Evolutionary conservation across 768 basidiomycete species (phyloP).

Genomic region (Kwoniella botswanensis): DNA sequence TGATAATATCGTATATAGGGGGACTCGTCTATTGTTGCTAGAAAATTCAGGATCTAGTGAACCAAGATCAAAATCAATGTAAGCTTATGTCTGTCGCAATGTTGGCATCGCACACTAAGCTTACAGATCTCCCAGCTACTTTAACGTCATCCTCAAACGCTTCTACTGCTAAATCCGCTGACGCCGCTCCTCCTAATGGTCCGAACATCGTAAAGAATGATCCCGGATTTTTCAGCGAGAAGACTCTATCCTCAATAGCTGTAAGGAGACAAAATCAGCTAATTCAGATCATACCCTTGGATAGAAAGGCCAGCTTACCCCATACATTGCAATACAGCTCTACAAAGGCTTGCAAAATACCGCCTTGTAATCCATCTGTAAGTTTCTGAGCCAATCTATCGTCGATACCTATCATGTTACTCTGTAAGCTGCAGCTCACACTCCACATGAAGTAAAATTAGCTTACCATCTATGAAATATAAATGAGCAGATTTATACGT

Average conservation of each 20-base stretch:
- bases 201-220: slow-evolving; percentile 89
- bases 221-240: slow-evolving; percentile 76
- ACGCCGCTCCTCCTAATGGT: slow-evolving; percentile 73
- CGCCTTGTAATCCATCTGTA: slow-evolving; percentile 75
- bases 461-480: slow-evolving; percentile 88
- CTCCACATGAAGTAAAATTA: background rate
- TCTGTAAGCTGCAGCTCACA: background rate
- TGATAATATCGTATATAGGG: slow-evolving; percentile 92
- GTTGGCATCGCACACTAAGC: slow-evolving; percentile 8
- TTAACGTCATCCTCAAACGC: slow-evolving; percentile 86
- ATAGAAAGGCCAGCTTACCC: slow-evolving; percentile 65
- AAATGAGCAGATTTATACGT: slow-evolving; percentile 84
- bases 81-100: background rate
- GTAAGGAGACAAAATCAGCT: background rate
- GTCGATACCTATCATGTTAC: slow-evolving; percentile 66
- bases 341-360: slow-evolving; percentile 73
- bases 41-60: slow-evolving; percentile 77
- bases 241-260: slow-evolving; percentile 87
- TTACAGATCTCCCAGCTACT: slow-evolving; percentile 62
- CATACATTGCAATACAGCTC: slow-evolving; percentile 93
- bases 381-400: slow-evolving; percentile 78
- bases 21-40: slow-evolving; percentile 87
- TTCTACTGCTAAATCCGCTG: slow-evolving; percentile 70
- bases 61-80: background rate
- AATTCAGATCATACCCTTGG: background rate